Evolutionary conservation across 2,329 filamentous ascomycete species (phyloP), one percentile per base, ranked within the genome.

Genomic region (Pyricularia pennisetigena): DNA sequence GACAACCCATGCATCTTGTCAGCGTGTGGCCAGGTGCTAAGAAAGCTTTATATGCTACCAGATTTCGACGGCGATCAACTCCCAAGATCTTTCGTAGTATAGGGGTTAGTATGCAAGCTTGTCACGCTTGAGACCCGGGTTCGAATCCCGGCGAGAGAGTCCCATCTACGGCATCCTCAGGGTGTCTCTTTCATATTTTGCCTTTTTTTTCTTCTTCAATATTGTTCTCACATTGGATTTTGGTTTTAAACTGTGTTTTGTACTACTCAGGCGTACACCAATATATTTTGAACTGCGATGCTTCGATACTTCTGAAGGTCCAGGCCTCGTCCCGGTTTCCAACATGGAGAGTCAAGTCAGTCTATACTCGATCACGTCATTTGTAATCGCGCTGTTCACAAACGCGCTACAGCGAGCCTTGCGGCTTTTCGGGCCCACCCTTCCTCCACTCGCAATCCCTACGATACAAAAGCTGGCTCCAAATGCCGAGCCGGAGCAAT

Each of bases 31-130:
- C n/a, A n/a, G n/a, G 12, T 5, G 10, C 4, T 9, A 2, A 32
- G 4, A 32, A 8, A 32, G 57, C 4, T 7, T 6, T 26, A 24
- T 12, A 7, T 2, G 1, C 24, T 2, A 28, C 57, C 4, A 4
- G 26, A 23, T 23, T 61, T 35, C 2, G 10, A 1, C 32, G 32
- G 32, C 32, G 32, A 35, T 2, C 32, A 35, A 2, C 10, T 14
- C 32, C n/a, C n/a, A n/a, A n/a, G n/a, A 62, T 62, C 59, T 62
- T 28, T 62, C 24, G 59, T 62, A 62, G 59, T 62, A 62, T 62
- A 62, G 59, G 24, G 59, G 59, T 62, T 62, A 62, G 59, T 62
- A 62, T 62, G 24, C 24, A 20, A 62, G 59, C 59, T 62, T 62
- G 59, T 62, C 59, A 62, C 59, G 59, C 59, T 62, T 20, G 59